A percentile compares a stretch with the other conserved stretches of the same genome.
phyloP scores from a whole-genome alignment of 2,329 filamentous ascomycete genomes.

The Dendryphion nanum region DNA sequence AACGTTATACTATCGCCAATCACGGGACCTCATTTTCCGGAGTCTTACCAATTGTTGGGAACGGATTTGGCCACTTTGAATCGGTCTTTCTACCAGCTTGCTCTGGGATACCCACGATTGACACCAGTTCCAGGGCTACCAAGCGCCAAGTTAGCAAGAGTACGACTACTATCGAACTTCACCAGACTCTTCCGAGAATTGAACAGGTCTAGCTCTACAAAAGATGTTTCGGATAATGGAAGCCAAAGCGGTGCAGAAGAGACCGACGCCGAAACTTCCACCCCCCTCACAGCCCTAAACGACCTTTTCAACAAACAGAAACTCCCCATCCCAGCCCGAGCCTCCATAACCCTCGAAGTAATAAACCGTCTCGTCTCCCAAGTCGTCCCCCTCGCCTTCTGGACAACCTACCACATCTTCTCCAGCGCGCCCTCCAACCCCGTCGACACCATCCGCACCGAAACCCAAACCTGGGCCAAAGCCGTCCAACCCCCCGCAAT shows the following conservation, averaged over 20 bases:
- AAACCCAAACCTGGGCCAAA: slow-evolving; percentile 30
- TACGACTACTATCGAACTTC: slow-evolving; percentile 27
- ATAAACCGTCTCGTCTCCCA: slow-evolving; percentile 28
- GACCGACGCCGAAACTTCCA: slow-evolving; percentile 32
- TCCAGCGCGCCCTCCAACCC: slow-evolving; percentile 7
- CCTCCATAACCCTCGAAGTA: slow-evolving; percentile 28
- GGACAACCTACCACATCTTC: slow-evolving; percentile 32
- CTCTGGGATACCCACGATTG: slow-evolving; percentile 57
- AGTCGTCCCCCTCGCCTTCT: slow-evolving; percentile 32
- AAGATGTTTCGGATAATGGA: slow-evolving; percentile 28
- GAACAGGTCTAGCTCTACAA: slow-evolving; percentile 25
- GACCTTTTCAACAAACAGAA: slow-evolving; percentile 28
- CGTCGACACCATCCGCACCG: slow-evolving; percentile 22
- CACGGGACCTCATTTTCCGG: slow-evolving; percentile 53
- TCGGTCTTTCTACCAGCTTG: slow-evolving; percentile 52
- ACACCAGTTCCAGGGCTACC: slow-evolving; percentile 51
- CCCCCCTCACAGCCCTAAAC: slow-evolving; percentile 31
- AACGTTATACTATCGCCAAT: slow-evolving; percentile 48
- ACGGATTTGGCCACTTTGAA: slow-evolving; percentile 58
- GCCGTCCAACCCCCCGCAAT: slow-evolving; percentile 35
- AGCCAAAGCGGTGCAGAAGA: slow-evolving; percentile 32
- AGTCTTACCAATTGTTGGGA: slow-evolving; percentile 43
- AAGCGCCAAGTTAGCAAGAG: slow-evolving; percentile 32
- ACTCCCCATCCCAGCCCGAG: slow-evolving; percentile 24
- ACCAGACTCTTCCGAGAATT: slow-evolving; percentile 25